Percentiles rank a stretch among this genome's conserved stretches.
These are phyloP conservation scores for Beauveria australis DNA, from an alignment of 2,329 filamentous ascomycete genomes.

Conservation along the genomic window DNA sequence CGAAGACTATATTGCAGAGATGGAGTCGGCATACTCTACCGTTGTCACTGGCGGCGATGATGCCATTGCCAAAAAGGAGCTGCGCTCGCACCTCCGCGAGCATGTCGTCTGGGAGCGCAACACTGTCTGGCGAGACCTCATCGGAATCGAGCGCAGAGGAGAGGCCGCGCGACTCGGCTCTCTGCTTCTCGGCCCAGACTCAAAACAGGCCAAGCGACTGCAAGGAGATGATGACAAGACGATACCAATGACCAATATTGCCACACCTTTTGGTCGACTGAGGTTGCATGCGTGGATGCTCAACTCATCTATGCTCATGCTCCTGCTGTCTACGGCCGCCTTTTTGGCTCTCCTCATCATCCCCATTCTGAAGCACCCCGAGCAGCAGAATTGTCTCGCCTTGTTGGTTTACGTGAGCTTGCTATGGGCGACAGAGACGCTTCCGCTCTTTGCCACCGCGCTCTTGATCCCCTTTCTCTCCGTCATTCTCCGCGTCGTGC, in stretches of 20 bases:
- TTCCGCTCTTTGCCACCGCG: conserved; percentile 94
- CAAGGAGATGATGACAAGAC: conserved; percentile 75
- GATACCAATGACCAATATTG: conserved; percentile 56
- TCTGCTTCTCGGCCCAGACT: conserved; percentile 69
- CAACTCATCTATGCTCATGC: conserved; percentile 69
- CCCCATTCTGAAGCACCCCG: conserved; percentile 75
- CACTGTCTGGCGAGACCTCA: conserved; percentile 98
- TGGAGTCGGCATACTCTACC: conserved; percentile 74
- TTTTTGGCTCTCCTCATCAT: conserved; percentile 68
- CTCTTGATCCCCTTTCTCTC: conserved; percentile 88
- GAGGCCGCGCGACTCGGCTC: conserved; percentile 89
- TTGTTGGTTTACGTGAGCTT: conserved; percentile 90
- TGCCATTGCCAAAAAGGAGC: conserved; percentile 68
- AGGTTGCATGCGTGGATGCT: conserved; percentile 74
- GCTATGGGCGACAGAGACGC: conserved; percentile 94
- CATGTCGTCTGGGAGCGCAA: conserved; percentile 99
- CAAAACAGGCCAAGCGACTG: conserved; percentile 60
- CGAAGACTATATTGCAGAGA: conserved; percentile 60
- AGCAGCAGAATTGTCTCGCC: conserved; percentile 94
- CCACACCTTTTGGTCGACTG: conserved; percentile 73
- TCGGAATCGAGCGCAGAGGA: conserved; percentile 90
- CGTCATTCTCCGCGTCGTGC: conserved; percentile 77
- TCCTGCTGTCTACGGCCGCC: conserved; percentile 61
- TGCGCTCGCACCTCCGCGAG: conserved; percentile 84
- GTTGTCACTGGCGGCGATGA: conserved; percentile 77